phyloP scores from a whole-genome alignment of 176 grass and related monocot species.

The Raddia distichophylla region DNA sequence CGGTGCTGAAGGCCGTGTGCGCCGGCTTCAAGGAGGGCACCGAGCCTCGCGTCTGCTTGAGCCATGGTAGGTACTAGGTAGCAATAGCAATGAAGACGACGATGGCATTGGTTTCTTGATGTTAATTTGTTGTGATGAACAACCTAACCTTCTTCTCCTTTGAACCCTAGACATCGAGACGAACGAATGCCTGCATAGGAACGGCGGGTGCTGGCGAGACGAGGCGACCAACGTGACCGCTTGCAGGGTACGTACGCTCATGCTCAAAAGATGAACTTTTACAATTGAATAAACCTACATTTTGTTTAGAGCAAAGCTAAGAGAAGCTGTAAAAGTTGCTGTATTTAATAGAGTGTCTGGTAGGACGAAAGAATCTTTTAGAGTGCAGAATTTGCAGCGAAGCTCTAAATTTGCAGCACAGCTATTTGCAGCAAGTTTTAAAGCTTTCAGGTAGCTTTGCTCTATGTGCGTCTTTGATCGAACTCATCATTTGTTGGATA shows the following conservation, averaged over 20 bases:
- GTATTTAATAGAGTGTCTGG: too few species aligned
- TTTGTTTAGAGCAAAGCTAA: too few species aligned
- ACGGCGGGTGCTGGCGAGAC: conserved; percentile 89
- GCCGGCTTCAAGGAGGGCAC: conserved; percentile 92
- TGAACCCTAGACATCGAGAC: conserved; percentile 72
- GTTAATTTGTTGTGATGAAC: not conserved
- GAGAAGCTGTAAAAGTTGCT: too few species aligned
- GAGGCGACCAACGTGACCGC: conserved; percentile 66
- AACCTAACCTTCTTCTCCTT: not conserved
- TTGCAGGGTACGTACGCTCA: conserved; percentile 56
- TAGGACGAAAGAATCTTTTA: too few species aligned
- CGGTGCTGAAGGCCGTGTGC: conserved; percentile 90
- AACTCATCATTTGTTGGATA: not conserved
- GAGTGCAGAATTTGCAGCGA: too few species aligned
- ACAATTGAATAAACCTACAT: too few species aligned
- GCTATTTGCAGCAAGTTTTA: too few species aligned
- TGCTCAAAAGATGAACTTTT: not conserved
- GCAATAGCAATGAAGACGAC: not conserved
- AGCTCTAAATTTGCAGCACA: too few species aligned
- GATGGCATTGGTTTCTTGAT: not conserved
- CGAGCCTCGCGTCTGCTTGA: conserved; percentile 88
- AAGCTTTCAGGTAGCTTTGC: too few species aligned
- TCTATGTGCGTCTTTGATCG: too few species aligned
- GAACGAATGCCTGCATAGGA: conserved; percentile 74
- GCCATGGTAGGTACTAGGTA: conserved; percentile 33